Percentiles rank a stretch among this genome's conserved stretches.
phyloP scores from a whole-genome alignment of 441 rosid species.

The Erysimum cheiri region DNA sequence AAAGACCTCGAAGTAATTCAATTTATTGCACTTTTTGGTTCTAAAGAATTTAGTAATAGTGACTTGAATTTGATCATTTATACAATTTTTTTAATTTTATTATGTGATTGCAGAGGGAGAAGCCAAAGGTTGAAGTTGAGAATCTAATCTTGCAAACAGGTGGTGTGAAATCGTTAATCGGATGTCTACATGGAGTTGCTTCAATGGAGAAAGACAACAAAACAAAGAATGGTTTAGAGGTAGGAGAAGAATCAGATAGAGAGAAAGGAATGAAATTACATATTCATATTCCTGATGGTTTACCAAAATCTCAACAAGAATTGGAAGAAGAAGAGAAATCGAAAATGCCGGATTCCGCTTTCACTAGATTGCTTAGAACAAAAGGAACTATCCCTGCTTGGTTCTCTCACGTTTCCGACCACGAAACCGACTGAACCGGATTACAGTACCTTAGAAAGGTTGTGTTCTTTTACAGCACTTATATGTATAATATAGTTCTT shows the following conservation, averaged over 20 bases:
- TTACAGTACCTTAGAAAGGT: slow-evolving; percentile 16
- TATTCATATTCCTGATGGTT: slow-evolving; percentile 70
- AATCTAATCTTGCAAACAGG: slow-evolving; percentile 62
- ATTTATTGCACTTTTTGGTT: neutral
- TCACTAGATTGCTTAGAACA: slow-evolving; percentile 65
- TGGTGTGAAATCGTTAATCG: slow-evolving; percentile 64
- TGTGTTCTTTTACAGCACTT: slow-evolving; percentile 13
- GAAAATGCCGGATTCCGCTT: slow-evolving; percentile 79
- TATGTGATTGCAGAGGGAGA: slow-evolving; percentile 54
- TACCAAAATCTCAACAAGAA: slow-evolving; percentile 72
- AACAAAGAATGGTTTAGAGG: slow-evolving; percentile 33
- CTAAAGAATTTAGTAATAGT: too few species aligned
- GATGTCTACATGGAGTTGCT: slow-evolving; percentile 65
- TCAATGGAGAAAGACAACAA: slow-evolving; percentile 47
- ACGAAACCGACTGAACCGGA: slow-evolving; percentile 57
- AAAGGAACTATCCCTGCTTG: slow-evolving; percentile 71
- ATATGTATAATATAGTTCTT: slow-evolving; percentile 38
- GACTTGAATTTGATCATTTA: neutral
- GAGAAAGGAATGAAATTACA: slow-evolving; percentile 40
- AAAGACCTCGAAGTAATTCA: slow-evolving; percentile 72
- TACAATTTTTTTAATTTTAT: neutral
- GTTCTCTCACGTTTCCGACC: slow-evolving; percentile 78
- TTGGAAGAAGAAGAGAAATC: slow-evolving; percentile 77
- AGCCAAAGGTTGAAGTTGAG: slow-evolving; percentile 65
- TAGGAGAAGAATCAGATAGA: slow-evolving; percentile 28